Conservation (phyloP, 2,329 filamentous ascomycete genomes). For the Leptosphaerulina australis region DNA sequence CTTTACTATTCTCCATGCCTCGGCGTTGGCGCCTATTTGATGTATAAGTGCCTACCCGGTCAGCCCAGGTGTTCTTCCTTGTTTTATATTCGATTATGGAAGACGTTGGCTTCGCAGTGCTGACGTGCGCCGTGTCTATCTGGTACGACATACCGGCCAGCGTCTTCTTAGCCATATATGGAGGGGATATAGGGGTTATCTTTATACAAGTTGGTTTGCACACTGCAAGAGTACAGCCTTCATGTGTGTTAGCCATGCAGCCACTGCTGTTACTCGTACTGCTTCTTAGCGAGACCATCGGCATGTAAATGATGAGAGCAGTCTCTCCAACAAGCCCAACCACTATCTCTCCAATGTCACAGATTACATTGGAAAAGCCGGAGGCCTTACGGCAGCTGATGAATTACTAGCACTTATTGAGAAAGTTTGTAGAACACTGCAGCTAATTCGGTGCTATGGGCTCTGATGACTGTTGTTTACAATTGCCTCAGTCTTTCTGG, state of each 20-base stretch:
- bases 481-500: conserved; percentile 53
- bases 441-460: conserved; percentile 67
- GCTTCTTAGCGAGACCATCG: conserved; percentile 69
- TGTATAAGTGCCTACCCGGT: conserved; percentile 65
- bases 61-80: conserved; percentile 65
- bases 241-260: conserved; percentile 63
- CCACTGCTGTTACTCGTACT: conserved; percentile 65
- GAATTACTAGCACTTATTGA: conserved; percentile 49
- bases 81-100: conserved; percentile 60
- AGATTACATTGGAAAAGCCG: conserved; percentile 28
- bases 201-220: conserved; percentile 70
- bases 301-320: conserved; percentile 69
- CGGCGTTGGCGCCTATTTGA: conserved; percentile 63
- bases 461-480: conserved; percentile 65
- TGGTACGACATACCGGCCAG: conserved; percentile 61
- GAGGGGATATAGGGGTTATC: conserved; percentile 67
- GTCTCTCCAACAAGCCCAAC: conserved; percentile 66
- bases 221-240: conserved; percentile 66
- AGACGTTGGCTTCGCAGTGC: conserved; percentile 62
- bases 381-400: conserved; percentile 43
- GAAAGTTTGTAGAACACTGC: conserved; percentile 51
- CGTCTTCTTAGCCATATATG: conserved; percentile 70
- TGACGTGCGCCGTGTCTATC: conserved; percentile 63
- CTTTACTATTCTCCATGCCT: conserved; percentile 70
- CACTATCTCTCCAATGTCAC: conserved; percentile 37